phyloP scores from a whole-genome alignment of 768 basidiomycete species.

The Hygrophorus pudorinus region DNA sequence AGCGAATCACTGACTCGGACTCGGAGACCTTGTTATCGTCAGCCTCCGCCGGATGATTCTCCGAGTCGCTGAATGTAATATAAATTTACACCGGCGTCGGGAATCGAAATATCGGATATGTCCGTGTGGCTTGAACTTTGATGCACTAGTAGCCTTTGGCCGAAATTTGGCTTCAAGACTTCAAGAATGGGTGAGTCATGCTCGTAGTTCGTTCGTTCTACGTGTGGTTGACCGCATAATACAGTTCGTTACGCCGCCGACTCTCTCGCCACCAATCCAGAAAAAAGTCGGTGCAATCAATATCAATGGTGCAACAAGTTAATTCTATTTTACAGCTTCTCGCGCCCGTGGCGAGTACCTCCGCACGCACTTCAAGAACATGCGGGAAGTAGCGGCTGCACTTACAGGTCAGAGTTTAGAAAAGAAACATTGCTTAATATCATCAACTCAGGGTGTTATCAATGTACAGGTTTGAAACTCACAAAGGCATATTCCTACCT shows the following conservation, averaged over 20 bases:
- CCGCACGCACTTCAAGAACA: constrained; percentile 90
- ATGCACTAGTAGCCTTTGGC: not conserved
- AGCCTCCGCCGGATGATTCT: no score
- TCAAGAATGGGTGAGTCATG: constrained; percentile 54
- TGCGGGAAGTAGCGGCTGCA: constrained; percentile 81
- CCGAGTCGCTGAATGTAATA: no score
- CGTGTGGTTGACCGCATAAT: constrained; percentile 11
- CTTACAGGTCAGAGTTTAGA: no score
- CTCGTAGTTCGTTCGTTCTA: constrained; percentile 9
- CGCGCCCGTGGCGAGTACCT: constrained; percentile 94
- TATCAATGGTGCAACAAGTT: not conserved
- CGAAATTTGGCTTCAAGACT: constrained; percentile 28
- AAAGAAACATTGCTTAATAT: no score
- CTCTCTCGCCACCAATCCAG: constrained; percentile 80
- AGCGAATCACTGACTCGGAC: no score
- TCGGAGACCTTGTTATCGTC: no score
- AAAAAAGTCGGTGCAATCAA: constrained; percentile 68
- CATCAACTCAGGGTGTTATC: not conserved
- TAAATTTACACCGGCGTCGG: not conserved
- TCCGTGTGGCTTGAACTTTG: constrained; percentile 3
- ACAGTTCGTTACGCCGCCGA: constrained; percentile 92
- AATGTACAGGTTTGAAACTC: constrained; percentile 71
- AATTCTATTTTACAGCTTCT: constrained; percentile 49
- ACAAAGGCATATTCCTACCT: constrained; percentile 95
- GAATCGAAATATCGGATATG: not conserved